These are phyloP conservation scores for Stachybotrys chartarum DNA, from an alignment of 2,329 filamentous ascomycete genomes.

Conservation along the genomic window DNA sequence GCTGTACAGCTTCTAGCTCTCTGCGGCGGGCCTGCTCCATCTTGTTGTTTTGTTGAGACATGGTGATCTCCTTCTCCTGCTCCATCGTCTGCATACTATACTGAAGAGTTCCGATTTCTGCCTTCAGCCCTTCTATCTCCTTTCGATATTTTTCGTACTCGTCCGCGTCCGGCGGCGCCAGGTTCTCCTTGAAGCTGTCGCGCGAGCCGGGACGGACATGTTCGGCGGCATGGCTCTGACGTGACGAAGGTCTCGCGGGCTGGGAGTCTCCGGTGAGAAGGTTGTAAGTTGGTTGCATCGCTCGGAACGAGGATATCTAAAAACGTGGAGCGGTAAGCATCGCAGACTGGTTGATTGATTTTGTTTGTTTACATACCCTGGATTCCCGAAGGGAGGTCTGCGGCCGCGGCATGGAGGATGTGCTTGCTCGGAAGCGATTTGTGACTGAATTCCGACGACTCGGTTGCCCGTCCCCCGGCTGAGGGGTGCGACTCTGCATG, in stretches of 20 bases:
- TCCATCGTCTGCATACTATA: slow-evolving; percentile 85
- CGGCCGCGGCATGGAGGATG: slow-evolving; percentile 27
- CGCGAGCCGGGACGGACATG: slow-evolving; percentile 41
- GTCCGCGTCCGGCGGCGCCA: slow-evolving; percentile 50
- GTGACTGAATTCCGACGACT: slow-evolving; percentile 21
- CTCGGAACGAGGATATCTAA: slow-evolving; percentile 39
- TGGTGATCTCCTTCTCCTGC: slow-evolving; percentile 76
- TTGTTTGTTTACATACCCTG: slow-evolving; percentile 25
- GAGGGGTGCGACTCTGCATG: slow-evolving; percentile 26
- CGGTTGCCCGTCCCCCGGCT: slow-evolving; percentile 21
- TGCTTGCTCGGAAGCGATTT: slow-evolving; percentile 20
- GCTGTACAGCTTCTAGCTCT: slow-evolving; percentile 79
- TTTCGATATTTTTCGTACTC: slow-evolving; percentile 51
- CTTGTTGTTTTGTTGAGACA: slow-evolving; percentile 75
- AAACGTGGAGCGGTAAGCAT: slow-evolving; percentile 6
- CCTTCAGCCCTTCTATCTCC: slow-evolving; percentile 71
- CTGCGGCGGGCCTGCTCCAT: slow-evolving; percentile 71
- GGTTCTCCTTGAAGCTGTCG: slow-evolving; percentile 54
- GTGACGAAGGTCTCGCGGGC: slow-evolving; percentile 27
- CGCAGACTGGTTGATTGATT: slow-evolving; percentile 11
- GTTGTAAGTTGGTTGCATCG: slow-evolving; percentile 51
- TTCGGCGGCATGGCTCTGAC: slow-evolving; percentile 31
- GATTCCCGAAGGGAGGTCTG: slow-evolving; percentile 28
- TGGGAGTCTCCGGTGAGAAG: slow-evolving; percentile 47
- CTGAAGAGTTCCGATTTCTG: slow-evolving; percentile 78